These are phyloP conservation scores for Xylaria grammica DNA, from an alignment of 495 filamentous ascomycete genomes.

Conservation along the genomic window DNA sequence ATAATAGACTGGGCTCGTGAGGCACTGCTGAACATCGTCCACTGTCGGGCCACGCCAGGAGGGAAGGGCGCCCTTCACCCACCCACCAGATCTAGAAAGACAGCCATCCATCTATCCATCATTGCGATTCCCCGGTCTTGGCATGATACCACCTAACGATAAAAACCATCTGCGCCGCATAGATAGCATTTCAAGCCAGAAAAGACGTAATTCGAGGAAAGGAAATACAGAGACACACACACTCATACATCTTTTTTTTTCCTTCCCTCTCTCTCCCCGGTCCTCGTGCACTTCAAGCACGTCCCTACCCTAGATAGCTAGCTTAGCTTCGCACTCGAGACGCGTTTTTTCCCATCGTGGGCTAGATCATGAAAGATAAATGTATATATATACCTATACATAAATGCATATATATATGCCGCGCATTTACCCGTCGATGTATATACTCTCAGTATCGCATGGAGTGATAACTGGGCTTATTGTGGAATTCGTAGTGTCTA, in stretches of 20 bases:
- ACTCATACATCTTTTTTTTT: too few relatives aligned
- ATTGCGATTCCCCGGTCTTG: background rate
- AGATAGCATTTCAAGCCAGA: slow-evolving; percentile 6
- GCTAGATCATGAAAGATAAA: slow-evolving; percentile 10
- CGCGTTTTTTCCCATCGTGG: background rate
- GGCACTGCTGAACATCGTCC: background rate
- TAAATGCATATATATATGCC: too few relatives aligned
- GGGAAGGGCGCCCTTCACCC: background rate
- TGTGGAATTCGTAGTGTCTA: too few relatives aligned
- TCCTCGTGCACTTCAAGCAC: background rate
- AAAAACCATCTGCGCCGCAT: slow-evolving; percentile 3
- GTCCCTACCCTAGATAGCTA: background rate
- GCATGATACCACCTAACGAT: background rate
- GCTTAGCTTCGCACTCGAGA: background rate
- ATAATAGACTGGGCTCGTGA: background rate
- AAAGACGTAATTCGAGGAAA: background rate
- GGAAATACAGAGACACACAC: too few relatives aligned
- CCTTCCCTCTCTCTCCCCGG: background rate
- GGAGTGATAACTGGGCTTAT: too few relatives aligned
- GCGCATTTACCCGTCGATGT: slow-evolving; percentile 1
- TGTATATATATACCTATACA: slow-evolving; percentile 25
- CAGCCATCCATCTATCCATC: too few relatives aligned
- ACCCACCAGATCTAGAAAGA: background rate
- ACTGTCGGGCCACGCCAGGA: background rate
- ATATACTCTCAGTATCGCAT: too few relatives aligned